phyloP scores from a whole-genome alignment of 371 early-diverging fungal species.

The Nematocida ausubeli region DNA sequence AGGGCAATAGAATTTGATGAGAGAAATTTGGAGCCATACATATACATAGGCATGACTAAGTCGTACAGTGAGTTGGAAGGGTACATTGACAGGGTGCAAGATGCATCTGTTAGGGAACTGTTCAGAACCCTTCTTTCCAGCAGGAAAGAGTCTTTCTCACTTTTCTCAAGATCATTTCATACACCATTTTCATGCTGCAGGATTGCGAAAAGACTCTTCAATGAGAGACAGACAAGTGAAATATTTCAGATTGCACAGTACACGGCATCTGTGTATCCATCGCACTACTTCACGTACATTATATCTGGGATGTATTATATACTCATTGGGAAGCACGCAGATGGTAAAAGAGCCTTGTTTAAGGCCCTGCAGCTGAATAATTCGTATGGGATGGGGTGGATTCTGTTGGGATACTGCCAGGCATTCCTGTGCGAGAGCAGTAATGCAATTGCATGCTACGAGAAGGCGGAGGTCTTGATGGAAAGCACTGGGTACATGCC shows the following conservation, averaged over 20 bases:
- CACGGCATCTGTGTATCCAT: constrained; percentile 28
- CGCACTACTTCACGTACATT: constrained; percentile 31
- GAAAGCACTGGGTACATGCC: constrained; percentile 19
- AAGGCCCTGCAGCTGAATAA: constrained; percentile 43
- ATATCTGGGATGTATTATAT: constrained; percentile 48
- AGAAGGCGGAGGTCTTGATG: constrained; percentile 42
- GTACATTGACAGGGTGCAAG: neutral
- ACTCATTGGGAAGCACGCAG: neutral
- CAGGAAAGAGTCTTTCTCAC: neutral
- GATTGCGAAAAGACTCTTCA: constrained; percentile 31
- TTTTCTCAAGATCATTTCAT: constrained; percentile 23
- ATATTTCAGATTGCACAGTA: constrained; percentile 51
- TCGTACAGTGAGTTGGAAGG: neutral
- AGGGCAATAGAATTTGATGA: constrained; percentile 34
- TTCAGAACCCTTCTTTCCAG: neutral
- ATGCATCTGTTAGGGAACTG: neutral
- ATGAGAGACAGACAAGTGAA: constrained; percentile 16
- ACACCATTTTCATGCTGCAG: constrained; percentile 30
- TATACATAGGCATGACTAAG: constrained; percentile 18
- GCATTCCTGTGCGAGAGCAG: constrained; percentile 40
- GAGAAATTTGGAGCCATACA: constrained; percentile 35
- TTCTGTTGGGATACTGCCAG: constrained; percentile 44
- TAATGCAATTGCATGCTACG: constrained; percentile 43
- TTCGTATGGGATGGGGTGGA: constrained; percentile 24
- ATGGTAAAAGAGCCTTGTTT: constrained; percentile 40